phyloP scores from a whole-genome alignment of 345 rosid species.

The Odontarrhena argentea region DNA sequence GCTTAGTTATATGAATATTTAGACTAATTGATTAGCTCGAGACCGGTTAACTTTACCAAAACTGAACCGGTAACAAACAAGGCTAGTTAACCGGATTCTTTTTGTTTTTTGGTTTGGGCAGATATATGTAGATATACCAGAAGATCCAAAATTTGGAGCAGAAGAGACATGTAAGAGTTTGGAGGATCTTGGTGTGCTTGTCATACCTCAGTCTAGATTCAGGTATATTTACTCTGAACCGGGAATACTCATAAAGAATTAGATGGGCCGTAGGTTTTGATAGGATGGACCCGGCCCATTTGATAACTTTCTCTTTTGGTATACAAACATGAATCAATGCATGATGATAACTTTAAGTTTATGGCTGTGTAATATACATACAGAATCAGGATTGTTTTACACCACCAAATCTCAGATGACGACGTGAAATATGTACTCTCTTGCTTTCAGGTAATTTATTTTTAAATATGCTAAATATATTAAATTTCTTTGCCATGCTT shows the following conservation, averaged over 20 bases:
- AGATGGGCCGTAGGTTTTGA: neutral
- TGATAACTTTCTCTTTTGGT: neutral
- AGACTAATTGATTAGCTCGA: neutral
- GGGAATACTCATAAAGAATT: too few relatives aligned
- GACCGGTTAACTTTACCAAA: neutral
- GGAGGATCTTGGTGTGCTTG: constrained; percentile 66
- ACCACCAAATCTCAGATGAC: constrained; percentile 75
- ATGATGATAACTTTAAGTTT: constrained; percentile 8
- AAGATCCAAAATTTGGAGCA: constrained; percentile 54
- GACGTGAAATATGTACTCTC: constrained; percentile 72
- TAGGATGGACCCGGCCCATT: neutral
- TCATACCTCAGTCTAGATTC: constrained; percentile 57
- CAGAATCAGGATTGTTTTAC: constrained; percentile 82
- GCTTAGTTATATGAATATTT: neutral
- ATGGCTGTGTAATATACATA: constrained; percentile 8
- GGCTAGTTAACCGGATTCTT: neutral
- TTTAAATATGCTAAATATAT: neutral
- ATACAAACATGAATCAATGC: too few relatives aligned
- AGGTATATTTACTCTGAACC: constrained; percentile 45
- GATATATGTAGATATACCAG: constrained; percentile 63
- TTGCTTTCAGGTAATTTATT: constrained; percentile 60
- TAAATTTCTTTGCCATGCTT: neutral
- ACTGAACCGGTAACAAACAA: neutral
- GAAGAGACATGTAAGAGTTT: constrained; percentile 62
- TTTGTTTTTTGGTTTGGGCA: constrained; percentile 24